Percentiles rank a stretch among this genome's conserved stretches.
These are phyloP conservation scores for Fusarium xyrophilum DNA, from an alignment of 2,329 filamentous ascomycete species.

Conservation along the genomic window DNA sequence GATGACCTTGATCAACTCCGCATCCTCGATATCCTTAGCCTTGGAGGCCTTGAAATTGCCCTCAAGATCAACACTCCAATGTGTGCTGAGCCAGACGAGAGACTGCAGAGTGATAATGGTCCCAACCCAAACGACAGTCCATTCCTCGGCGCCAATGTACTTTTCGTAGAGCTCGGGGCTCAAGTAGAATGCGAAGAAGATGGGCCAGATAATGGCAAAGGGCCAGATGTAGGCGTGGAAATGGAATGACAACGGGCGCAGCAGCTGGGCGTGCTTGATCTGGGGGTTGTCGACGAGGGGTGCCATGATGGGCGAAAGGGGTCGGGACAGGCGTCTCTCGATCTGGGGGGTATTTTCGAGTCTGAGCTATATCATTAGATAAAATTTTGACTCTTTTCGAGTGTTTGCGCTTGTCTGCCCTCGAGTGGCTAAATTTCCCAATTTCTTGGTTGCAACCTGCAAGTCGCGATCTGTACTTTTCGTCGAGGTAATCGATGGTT, in stretches of 20 bases:
- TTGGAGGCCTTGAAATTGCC: slow-evolving; percentile 80
- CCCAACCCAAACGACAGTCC: slow-evolving; percentile 95
- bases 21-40: slow-evolving; percentile 73
- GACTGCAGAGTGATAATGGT: slow-evolving; percentile 87
- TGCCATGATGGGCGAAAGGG: slow-evolving; percentile 59
- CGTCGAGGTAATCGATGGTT: slow-evolving; percentile 30
- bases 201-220: slow-evolving; percentile 88
- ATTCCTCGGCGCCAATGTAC: slow-evolving; percentile 92
- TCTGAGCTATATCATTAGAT: slow-evolving; percentile 5
- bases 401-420: slow-evolving; percentile 15
- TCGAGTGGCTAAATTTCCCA: slow-evolving; percentile 22
- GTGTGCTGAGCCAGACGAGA: slow-evolving; percentile 91
- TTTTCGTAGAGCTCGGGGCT: slow-evolving; percentile 83
- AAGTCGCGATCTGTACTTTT: slow-evolving; percentile 45
- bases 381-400: background rate
- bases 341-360: background rate
- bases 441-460: slow-evolving; percentile 29
- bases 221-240: slow-evolving; percentile 93
- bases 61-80: slow-evolving; percentile 93
- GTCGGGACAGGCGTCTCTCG: slow-evolving; percentile 23
- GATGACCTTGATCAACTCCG: slow-evolving; percentile 89
- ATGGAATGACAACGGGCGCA: slow-evolving; percentile 82
- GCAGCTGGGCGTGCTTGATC: slow-evolving; percentile 85
- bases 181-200: slow-evolving; percentile 88
- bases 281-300: slow-evolving; percentile 90